phyloP scores from a whole-genome alignment of 495 filamentous ascomycete genomes.

The Aspergillus cristatus region DNA sequence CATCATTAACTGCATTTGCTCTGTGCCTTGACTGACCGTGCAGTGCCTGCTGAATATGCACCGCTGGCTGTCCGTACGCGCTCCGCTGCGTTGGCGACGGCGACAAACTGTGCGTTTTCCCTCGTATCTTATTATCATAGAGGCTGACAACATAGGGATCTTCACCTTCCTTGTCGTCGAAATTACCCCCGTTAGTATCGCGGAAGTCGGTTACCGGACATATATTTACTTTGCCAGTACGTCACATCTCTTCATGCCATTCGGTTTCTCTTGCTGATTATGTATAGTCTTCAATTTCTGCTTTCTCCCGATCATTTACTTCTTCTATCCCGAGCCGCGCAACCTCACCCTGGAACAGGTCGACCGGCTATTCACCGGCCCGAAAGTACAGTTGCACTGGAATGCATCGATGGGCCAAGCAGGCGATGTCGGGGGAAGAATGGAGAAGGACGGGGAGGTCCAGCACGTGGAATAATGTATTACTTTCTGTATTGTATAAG shows the following conservation, averaged over 20 bases:
- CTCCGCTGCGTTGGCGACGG: slow-evolving; percentile 23
- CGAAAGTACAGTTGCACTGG: slow-evolving; percentile 39
- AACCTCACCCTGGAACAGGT: slow-evolving; percentile 63
- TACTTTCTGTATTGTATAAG: background rate
- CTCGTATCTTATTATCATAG: background rate
- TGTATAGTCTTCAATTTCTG: slow-evolving; percentile 55
- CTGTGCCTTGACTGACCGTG: background rate
- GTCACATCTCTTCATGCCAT: slow-evolving; percentile 1
- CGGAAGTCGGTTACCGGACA: slow-evolving; percentile 30
- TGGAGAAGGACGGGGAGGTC: slow-evolving; percentile 16
- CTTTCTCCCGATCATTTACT: slow-evolving; percentile 65
- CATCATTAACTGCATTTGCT: too few relatives aligned
- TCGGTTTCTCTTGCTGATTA: slow-evolving; percentile 16
- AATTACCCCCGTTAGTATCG: slow-evolving; percentile 30
- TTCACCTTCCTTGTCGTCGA: slow-evolving; percentile 34
- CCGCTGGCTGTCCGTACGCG: slow-evolving; percentile 27
- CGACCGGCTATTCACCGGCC: slow-evolving; percentile 43
- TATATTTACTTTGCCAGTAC: slow-evolving; percentile 38
- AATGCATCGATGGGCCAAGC: slow-evolving; percentile 23
- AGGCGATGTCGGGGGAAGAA: slow-evolving; percentile 16
- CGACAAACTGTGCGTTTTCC: slow-evolving; percentile 23
- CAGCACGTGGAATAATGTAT: slow-evolving; percentile 20
- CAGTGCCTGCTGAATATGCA: slow-evolving; percentile 27
- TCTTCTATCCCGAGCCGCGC: slow-evolving; percentile 63
- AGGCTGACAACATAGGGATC: slow-evolving; percentile 15